Evolutionary conservation across 176 grass and related monocot species (phyloP), one percentile per base, ranked within the genome.

Genomic region (Chloris gayana): DNA sequence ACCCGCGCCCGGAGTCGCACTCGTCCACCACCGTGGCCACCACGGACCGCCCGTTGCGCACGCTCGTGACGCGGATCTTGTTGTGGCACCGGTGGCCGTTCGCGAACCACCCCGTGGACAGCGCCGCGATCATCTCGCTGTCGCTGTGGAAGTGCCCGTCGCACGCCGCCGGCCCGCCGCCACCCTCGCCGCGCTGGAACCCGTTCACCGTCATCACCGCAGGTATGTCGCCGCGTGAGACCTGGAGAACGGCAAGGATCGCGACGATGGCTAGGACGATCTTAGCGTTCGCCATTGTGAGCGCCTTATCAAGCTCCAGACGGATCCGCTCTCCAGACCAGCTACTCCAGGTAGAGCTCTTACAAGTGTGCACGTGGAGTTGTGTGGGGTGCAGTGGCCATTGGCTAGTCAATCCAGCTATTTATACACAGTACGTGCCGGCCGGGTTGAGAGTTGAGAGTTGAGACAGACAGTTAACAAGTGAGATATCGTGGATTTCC

Each of bases 141-240:
- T 92, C 30, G 49, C 79, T 45, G 83, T 89, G 90, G 70, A 61
- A 93, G 0, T 9, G 14, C 6, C 45, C 66, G 31, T 89, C 79
- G 59, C 90, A 86, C 44, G 14, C 83, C 29, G 87, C 18, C 6
- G 67, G 22, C 9, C 31, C 68, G 25, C 88, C 88, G 7, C 85
- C 88, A 7, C 10, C 14, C 73, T 71, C 56, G 21, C 79, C 79
- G 2, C 29, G 37, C 72, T 4, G 0, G 79, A 87, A 87, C 24
- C 79, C 78, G 56, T 87, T 87, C 79, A 87, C 42, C 42, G 85
- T 82, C 78, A 87, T 82, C 42, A 87, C 71, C 19, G 56, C 85
- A 0, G 65, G 8, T 26, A 10, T 64, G 21, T 24, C 10, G 57
- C 64, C 53, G 4, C 27, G 11, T 2, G 18, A 17, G 18, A 54